These are phyloP conservation scores for Coniochaeta sp. DNA, from an alignment of 2,329 filamentous ascomycete genomes.

Conservation along the genomic window DNA sequence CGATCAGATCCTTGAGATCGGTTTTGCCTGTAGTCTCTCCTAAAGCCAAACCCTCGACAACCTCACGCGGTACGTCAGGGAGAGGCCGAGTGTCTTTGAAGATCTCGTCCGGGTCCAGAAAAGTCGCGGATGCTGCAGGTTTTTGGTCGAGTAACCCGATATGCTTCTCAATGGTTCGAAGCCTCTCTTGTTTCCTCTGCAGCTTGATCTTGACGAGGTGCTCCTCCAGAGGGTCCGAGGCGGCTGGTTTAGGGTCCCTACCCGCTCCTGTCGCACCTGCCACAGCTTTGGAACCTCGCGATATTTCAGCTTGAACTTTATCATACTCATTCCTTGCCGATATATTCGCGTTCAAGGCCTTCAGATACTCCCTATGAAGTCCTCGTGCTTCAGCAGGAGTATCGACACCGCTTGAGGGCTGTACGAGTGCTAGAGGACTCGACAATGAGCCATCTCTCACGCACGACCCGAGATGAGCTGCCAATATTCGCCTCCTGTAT, in stretches of 20 bases:
- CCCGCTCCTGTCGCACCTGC: constrained; percentile 14
- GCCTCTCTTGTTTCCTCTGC: constrained; percentile 40
- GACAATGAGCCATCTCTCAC: constrained; percentile 32
- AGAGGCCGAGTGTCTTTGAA: constrained; percentile 35
- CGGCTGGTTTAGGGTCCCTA: neutral
- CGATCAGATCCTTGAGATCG: constrained; percentile 39
- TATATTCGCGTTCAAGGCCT: constrained; percentile 43
- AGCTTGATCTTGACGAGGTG: constrained; percentile 44
- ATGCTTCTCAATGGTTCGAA: constrained; percentile 42
- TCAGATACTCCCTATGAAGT: constrained; percentile 46
- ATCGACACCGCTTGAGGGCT: constrained; percentile 26
- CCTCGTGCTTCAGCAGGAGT: constrained; percentile 31
- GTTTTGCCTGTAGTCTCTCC: constrained; percentile 27
- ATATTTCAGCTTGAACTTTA: constrained; percentile 13
- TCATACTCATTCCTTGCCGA: constrained; percentile 42
- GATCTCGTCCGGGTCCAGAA: constrained; percentile 40
- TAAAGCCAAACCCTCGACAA: constrained; percentile 40
- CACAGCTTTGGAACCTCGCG: constrained; percentile 4
- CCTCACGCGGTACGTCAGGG: constrained; percentile 42
- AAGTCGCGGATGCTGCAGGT: constrained; percentile 41
- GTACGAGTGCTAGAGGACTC: constrained; percentile 41
- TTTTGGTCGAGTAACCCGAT: constrained; percentile 42
- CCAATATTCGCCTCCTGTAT: constrained; percentile 47
- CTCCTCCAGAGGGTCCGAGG: constrained; percentile 29
- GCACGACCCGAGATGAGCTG: constrained; percentile 43